Base-by-base conservation (phyloP, 441 rosid species). In the Arabidopsis hybrid region DNA sequence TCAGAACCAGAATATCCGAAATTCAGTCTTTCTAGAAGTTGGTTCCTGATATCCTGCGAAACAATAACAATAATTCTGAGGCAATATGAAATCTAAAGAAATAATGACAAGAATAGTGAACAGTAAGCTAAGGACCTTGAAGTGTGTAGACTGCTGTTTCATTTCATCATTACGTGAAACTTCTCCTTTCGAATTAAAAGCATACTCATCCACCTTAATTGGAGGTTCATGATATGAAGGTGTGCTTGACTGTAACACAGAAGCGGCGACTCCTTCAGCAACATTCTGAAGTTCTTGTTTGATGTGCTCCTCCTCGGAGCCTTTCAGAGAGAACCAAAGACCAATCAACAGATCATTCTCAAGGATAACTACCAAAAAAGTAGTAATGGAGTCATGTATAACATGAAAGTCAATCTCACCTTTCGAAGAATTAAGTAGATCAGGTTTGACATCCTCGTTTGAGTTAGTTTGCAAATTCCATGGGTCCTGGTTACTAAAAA, bases 211-310 rank as follows among this genome's bases (percentile, higher is more conserved):
- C 42, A 34, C 42, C 2, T 14, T 14, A 6, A 57, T 8, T 14
- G 42, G 26, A 57, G 42, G 61, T 35, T 35, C 29, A 57, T 2
- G 7, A 57, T 57, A 57, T 57, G 61, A 35, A 57, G 26, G 42
- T 34, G 42, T 57, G 35, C 26, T 57, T 57, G 61, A 57, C 43
- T 57, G 13, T 57, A 57, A 57, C 14, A 57, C 61, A 57, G 61
- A 35, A 34, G 61, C 61, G 32, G 43, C 43, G 6, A 57, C 61
- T 57, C 13, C 43, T 57, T 57, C 61, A 35, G 61, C 42, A 57
- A 57, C 43, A 57, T 57, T 57, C 16, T 0, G 29, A 57, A 57
- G 61, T 34, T 57, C 61, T 57, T 57, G 29, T 57, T 57, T 57
- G 12, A 57, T 57, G 13, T 57, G 26, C 29, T 57, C 12, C 26